A percentile compares a stretch with the other conserved stretches of the same genome.
Conservation (phyloP, 2,329 filamentous ascomycete genomes). For the Colletotrichum phormii region DNA sequence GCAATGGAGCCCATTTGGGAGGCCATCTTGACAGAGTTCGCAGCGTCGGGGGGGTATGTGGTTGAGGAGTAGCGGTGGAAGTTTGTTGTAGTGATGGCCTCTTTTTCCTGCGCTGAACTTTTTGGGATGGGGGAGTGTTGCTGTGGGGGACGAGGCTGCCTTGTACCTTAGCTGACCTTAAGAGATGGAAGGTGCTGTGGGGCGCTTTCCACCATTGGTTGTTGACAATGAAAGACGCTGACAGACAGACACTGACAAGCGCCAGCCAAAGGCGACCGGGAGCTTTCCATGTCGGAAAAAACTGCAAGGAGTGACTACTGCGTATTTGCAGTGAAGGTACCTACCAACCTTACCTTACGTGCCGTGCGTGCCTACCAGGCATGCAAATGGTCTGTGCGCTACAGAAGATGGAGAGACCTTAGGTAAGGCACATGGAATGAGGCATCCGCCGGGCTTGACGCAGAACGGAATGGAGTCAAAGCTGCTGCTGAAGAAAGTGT, state of each 20-base stretch:
- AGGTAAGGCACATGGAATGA: neutral
- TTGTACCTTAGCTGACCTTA: conserved; percentile 11
- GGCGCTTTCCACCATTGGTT: conserved; percentile 27
- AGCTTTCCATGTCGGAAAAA: conserved; percentile 27
- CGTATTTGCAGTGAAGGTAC: neutral
- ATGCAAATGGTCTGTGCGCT: neutral
- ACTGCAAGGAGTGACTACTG: neutral
- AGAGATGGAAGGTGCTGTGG: conserved; percentile 31
- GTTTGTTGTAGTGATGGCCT: conserved; percentile 24
- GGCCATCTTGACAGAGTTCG: conserved; percentile 60
- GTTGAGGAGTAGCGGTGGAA: conserved; percentile 1
- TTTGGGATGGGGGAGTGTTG: conserved; percentile 33
- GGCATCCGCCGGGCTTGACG: neutral
- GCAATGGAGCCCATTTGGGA: conserved; percentile 72
- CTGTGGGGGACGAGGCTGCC: conserved; percentile 33
- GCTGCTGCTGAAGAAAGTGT: conserved; percentile 3
- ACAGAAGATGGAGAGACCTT: neutral
- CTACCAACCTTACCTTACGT: too few species aligned
- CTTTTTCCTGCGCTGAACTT: conserved; percentile 22
- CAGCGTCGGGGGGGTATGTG: conserved; percentile 24
- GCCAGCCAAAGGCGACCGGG: neutral
- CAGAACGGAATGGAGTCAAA: neutral
- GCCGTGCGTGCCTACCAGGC: too few species aligned
- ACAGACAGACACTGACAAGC: neutral
- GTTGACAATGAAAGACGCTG: neutral